These are phyloP conservation scores for Alnus rubra DNA, from an alignment of 306 rosid genomes.

Conservation along the genomic window DNA sequence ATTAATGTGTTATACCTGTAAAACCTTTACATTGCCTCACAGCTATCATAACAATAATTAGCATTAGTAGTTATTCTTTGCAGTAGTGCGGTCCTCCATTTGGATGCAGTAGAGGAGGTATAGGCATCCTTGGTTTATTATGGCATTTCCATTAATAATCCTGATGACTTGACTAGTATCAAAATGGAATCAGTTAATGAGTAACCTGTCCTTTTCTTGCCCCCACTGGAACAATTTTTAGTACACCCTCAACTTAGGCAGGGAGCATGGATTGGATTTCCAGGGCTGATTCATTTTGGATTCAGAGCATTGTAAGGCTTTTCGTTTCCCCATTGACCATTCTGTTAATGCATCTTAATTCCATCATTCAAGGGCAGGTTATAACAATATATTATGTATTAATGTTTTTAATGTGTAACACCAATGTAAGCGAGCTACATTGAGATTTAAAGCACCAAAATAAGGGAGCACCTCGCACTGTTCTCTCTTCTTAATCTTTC, in stretches of 20 bases:
- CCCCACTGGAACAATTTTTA: not conserved
- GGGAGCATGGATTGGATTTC: not conserved
- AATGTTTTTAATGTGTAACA: not conserved
- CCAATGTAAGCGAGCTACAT: not conserved
- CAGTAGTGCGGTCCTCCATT: not conserved
- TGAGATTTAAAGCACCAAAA: not conserved
- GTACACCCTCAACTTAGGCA: not conserved
- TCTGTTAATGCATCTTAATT: not conserved
- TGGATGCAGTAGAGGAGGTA: not conserved
- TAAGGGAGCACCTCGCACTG: not conserved
- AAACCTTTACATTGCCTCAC: constrained; percentile 11
- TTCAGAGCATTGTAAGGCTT: not conserved
- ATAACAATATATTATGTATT: not conserved
- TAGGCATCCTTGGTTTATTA: not conserved
- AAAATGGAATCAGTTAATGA: not conserved
- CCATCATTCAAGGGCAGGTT: not conserved
- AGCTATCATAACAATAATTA: constrained; percentile 4
- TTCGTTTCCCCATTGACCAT: not conserved
- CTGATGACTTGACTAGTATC: not conserved
- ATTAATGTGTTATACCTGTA: not conserved
- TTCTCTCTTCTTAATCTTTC: not conserved
- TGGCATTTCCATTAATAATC: not conserved
- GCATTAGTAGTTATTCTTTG: not conserved
- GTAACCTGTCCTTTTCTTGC: not conserved
- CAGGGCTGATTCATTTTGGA: not conserved